Percentiles rank a stretch among this genome's conserved stretches.
phyloP scores from a whole-genome alignment of 768 basidiomycete genomes.

The Glaciozyma antarctica region DNA sequence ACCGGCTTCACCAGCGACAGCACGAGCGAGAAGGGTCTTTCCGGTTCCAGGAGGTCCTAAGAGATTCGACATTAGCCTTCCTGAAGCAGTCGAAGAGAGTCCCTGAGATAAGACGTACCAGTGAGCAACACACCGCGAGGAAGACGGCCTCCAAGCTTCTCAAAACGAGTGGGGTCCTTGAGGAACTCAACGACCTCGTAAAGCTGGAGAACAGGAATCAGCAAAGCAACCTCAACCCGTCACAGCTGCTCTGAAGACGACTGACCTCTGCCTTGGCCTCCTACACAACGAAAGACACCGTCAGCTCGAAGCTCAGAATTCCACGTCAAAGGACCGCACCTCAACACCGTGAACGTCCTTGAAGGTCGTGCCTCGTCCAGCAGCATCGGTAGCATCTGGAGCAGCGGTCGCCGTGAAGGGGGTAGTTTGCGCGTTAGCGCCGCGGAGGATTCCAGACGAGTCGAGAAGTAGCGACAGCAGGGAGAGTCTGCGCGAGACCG shows the following conservation, averaged over 20 bases:
- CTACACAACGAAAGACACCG: too few species aligned
- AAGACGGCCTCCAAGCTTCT: constrained; percentile 81
- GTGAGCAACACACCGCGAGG: constrained; percentile 77
- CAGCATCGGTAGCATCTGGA: constrained; percentile 24
- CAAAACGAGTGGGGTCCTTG: constrained; percentile 82
- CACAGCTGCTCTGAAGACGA: background rate
- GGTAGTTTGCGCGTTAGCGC: constrained; percentile 59
- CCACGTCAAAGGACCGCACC: constrained; percentile 36
- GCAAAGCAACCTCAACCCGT: constrained; percentile 38
- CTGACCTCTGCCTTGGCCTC: constrained; percentile 65
- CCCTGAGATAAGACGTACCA: constrained; percentile 36
- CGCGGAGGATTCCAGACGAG: constrained; percentile 85
- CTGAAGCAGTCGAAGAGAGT: too few species aligned
- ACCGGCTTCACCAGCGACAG: constrained; percentile 93
- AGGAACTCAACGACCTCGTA: constrained; percentile 92
- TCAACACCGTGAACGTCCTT: constrained; percentile 95
- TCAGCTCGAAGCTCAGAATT: too few species aligned
- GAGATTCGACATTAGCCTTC: constrained; percentile 34
- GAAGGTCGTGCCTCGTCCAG: constrained; percentile 66
- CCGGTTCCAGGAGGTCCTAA: constrained; percentile 92
- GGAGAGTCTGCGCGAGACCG: constrained; percentile 53
- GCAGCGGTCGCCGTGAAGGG: constrained; percentile 65
- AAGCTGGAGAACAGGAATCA: constrained; percentile 38
- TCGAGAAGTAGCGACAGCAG: constrained; percentile 81
- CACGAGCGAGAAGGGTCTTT: constrained; percentile 95